Evolutionary conservation across 192 early-diverging fungal genomes (phyloP).

Genomic region (Backusella mclennaniae): DNA sequence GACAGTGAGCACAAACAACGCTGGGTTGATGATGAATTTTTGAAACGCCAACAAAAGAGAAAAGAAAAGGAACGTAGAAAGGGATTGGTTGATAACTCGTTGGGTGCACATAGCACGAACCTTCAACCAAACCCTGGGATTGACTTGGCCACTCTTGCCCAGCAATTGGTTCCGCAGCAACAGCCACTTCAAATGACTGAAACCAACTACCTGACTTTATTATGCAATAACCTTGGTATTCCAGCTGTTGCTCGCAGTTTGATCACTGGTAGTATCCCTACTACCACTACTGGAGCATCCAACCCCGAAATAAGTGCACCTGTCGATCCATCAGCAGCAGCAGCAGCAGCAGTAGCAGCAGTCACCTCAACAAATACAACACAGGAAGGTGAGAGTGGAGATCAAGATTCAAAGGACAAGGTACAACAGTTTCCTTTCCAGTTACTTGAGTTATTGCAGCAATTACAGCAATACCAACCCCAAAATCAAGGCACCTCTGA

Average conservation of each 20-base stretch:
- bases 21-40: constrained; percentile 76
- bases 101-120: neutral
- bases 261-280: neutral
- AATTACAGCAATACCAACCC: constrained; percentile 11
- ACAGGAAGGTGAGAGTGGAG: neutral
- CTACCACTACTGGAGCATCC: neutral
- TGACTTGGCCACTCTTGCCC: neutral
- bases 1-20: constrained; percentile 55
- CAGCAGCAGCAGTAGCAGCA: neutral
- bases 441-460: constrained; percentile 11
- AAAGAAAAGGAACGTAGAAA: constrained; percentile 62
- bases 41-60: constrained; percentile 59
- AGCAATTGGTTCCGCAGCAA: neutral
- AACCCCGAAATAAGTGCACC: neutral
- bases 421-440: constrained; percentile 7
- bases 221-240: constrained; percentile 11
- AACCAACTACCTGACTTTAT: constrained; percentile 11
- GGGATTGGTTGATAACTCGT: constrained; percentile 27
- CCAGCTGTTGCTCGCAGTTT: constrained; percentile 11
- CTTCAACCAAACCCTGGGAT: neutral
- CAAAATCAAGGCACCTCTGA: neutral
- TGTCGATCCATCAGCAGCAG: neutral
- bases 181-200: constrained; percentile 13
- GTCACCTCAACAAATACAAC: neutral
- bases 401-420: neutral